A percentile compares a stretch with the other conserved stretches of the same genome.
Evolutionary conservation across 1,139 yeast species (phyloP).

Genomic region (Pichia sp.): DNA sequence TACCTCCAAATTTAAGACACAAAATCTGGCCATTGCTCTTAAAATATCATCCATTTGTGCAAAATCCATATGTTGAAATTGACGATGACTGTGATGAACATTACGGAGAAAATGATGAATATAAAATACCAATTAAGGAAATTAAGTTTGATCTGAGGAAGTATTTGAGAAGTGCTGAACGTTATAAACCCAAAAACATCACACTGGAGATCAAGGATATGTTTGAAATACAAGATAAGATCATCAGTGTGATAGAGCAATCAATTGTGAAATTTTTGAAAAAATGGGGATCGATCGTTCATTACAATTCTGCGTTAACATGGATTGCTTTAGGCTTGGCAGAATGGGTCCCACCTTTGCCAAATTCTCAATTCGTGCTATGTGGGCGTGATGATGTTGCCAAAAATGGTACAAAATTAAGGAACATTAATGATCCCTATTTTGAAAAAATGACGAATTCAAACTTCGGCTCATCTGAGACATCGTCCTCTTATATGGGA

Average conservation of each 20-base stretch:
- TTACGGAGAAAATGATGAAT: slow-evolving; percentile 13
- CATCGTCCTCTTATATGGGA: slow-evolving; percentile 7
- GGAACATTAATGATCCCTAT: slow-evolving; percentile 38
- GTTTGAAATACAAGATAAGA: slow-evolving; percentile 37
- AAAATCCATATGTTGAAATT: slow-evolving; percentile 42
- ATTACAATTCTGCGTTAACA: slow-evolving; percentile 73
- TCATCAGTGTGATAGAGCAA: slow-evolving; percentile 50
- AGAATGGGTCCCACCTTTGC: slow-evolving; percentile 75
- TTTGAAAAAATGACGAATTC: slow-evolving; percentile 27
- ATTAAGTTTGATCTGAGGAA: slow-evolving; percentile 45
- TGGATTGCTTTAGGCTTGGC: slow-evolving; percentile 88
- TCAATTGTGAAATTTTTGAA: slow-evolving; percentile 56
- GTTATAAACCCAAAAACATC: slow-evolving; percentile 20
- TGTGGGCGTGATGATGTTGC: slow-evolving; percentile 31
- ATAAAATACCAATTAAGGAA: slow-evolving; percentile 26
- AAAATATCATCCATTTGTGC: slow-evolving; percentile 78
- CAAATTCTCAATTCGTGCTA: slow-evolving; percentile 28
- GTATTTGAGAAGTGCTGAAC: slow-evolving; percentile 35
- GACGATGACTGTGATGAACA: slow-evolving; percentile 13
- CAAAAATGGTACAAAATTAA: slow-evolving; percentile 27
- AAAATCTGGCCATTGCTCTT: slow-evolving; percentile 80
- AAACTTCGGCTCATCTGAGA: slow-evolving; percentile 9
- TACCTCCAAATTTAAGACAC: slow-evolving; percentile 75
- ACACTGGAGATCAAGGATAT: slow-evolving; percentile 22
- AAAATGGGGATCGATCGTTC: slow-evolving; percentile 74